Conservation (phyloP, 257 asterid genomes). For the Solanum etuberosum region DNA sequence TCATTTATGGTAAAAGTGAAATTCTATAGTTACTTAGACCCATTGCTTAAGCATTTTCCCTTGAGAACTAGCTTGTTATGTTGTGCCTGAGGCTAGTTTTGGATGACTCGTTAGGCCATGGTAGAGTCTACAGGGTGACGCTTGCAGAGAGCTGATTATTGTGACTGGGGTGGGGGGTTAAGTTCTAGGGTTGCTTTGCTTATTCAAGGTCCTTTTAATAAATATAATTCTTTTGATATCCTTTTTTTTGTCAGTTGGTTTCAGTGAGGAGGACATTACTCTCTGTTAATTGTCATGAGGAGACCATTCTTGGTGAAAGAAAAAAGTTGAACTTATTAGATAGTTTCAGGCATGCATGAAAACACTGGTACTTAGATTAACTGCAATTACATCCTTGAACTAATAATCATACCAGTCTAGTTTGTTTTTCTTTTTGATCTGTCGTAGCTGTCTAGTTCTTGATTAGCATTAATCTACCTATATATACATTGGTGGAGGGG, state of each 20-base stretch:
- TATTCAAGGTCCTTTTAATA: not conserved
- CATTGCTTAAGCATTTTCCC: not conserved
- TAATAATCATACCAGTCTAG: not conserved
- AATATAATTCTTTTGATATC: not conserved
- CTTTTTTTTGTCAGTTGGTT: not conserved
- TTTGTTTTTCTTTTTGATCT: not conserved
- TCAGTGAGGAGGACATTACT: not conserved
- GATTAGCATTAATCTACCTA: not conserved
- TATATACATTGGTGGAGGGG: not conserved
- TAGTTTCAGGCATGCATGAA: not conserved
- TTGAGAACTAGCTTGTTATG: not conserved
- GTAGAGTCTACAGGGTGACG: not conserved
- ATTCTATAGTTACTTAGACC: not conserved
- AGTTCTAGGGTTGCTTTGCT: not conserved
- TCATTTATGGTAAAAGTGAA: not conserved
- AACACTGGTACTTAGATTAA: not conserved
- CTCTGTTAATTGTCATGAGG: not conserved
- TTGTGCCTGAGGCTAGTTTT: not conserved
- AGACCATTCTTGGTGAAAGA: not conserved
- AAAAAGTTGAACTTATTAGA: not conserved
- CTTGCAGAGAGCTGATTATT: not conserved
- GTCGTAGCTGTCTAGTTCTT: not conserved
- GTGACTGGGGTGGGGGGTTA: not conserved
- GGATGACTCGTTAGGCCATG: not conserved
- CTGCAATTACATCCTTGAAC: not conserved